Conservation (phyloP, 2,329 filamentous ascomycete species). For the Fusarium succisae region DNA sequence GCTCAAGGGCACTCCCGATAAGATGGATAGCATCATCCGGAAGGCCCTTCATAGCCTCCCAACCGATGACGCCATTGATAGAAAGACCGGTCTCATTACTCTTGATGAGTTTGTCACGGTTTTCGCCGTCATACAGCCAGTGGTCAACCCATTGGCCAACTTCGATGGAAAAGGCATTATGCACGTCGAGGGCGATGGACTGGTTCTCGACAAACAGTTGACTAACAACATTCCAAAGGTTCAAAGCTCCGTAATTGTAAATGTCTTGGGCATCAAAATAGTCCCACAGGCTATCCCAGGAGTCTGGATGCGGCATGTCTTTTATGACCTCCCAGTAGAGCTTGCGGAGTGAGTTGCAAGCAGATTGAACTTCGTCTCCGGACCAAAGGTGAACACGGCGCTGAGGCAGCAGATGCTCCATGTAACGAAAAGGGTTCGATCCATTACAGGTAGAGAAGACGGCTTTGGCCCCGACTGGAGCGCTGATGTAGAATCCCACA, state of each 20-base stretch:
- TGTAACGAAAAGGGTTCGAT: conserved; percentile 40
- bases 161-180: conserved; percentile 39
- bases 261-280: conserved; percentile 61
- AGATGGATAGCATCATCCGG: conserved; percentile 41
- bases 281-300: conserved; percentile 55
- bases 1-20: conserved; percentile 46
- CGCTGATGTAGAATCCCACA: conserved; percentile 50
- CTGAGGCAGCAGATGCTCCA: conserved; percentile 42
- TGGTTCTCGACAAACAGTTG: conserved; percentile 54
- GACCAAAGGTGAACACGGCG: conserved; percentile 51
- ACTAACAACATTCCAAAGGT: conserved; percentile 58
- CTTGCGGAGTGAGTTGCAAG: conserved; percentile 52
- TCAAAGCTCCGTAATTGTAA: conserved; percentile 57
- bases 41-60: conserved; percentile 42
- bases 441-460: conserved; percentile 53
- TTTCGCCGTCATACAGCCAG: conserved; percentile 47
- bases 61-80: background rate
- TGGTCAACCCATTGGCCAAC: conserved; percentile 50
- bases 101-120: conserved; percentile 44
- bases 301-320: conserved; percentile 43
- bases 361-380: conserved; percentile 50
- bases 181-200: conserved; percentile 43
- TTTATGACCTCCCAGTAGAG: conserved; percentile 50
- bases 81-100: conserved; percentile 41
- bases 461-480: conserved; percentile 45